These are phyloP conservation scores for Hericium coralloides DNA, from an alignment of 768 basidiomycete genomes.

Conservation along the genomic window DNA sequence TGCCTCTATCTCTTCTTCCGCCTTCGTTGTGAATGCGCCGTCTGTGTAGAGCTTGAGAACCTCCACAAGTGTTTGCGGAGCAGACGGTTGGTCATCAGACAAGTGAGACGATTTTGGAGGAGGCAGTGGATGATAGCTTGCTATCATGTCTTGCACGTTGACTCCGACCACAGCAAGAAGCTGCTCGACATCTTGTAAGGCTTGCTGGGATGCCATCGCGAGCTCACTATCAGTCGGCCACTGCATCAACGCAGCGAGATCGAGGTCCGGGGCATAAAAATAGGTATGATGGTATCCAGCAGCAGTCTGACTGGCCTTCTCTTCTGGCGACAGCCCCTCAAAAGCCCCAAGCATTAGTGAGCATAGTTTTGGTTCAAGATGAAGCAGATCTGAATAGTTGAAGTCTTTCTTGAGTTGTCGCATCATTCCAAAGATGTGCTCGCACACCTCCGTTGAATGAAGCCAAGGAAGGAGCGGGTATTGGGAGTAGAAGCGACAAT, in stretches of 20 bases:
- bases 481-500: conserved; percentile 9
- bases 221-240: conserved; percentile 11
- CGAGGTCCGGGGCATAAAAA: conserved; percentile 13
- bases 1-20: background rate
- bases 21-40: background rate
- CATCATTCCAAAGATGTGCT: conserved; percentile 22
- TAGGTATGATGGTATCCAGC: conserved; percentile 19
- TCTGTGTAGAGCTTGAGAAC: background rate
- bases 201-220: background rate
- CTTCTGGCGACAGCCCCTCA: background rate
- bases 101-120: background rate
- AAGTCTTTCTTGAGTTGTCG: conserved; percentile 19
- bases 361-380: conserved; percentile 16
- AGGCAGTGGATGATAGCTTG: background rate
- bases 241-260: conserved; percentile 4
- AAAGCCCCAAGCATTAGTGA: conserved; percentile 12
- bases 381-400: conserved; percentile 15
- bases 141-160: background rate
- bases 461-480: conserved; percentile 24
- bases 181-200: background rate
- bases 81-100: no score
- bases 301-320: conserved; percentile 12
- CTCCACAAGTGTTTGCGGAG: background rate
- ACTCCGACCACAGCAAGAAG: background rate
- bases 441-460: conserved; percentile 22